Percentiles rank a stretch among this genome's conserved stretches.
These are phyloP conservation scores for Eragrostis tef DNA, from an alignment of 202 grass and related monocot genomes.

Conservation along the genomic window DNA sequence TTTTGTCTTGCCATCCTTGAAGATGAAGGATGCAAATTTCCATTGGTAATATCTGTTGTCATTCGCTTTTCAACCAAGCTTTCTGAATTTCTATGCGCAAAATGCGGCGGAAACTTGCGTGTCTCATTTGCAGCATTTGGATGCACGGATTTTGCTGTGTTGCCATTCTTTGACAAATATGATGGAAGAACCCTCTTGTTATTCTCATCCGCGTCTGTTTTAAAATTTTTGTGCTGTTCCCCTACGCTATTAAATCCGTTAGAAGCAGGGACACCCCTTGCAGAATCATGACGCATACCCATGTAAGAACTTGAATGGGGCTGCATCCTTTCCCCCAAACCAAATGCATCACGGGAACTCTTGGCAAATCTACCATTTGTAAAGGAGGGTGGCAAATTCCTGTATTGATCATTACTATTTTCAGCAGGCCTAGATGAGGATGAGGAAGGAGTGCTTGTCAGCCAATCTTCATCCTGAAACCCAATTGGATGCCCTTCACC, in stretches of 20 bases:
- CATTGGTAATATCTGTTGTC: constrained; percentile 45
- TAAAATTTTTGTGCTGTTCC: constrained; percentile 28
- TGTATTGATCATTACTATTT: constrained; percentile 48
- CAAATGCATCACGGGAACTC: constrained; percentile 18
- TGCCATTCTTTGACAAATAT: constrained; percentile 54
- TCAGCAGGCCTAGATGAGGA: constrained; percentile 43
- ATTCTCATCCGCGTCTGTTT: constrained; percentile 38
- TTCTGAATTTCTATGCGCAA: constrained; percentile 39
- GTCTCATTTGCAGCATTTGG: constrained; percentile 43
- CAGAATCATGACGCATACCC: constrained; percentile 36
- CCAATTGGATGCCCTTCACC: constrained; percentile 10
- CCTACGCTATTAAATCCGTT: constrained; percentile 38
- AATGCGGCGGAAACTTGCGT: constrained; percentile 36
- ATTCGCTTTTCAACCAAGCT: constrained; percentile 42
- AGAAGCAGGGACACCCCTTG: constrained; percentile 11
- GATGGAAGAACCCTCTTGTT: constrained; percentile 56
- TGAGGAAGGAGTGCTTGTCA: constrained; percentile 25
- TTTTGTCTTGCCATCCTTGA: constrained; percentile 45
- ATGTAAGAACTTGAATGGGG: constrained; percentile 44
- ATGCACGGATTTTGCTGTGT: constrained; percentile 41
- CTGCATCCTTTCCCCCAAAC: constrained; percentile 42
- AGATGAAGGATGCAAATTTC: constrained; percentile 49
- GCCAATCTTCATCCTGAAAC: constrained; percentile 46
- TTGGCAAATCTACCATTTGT: constrained; percentile 42
- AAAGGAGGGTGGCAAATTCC: constrained; percentile 62